Conservation (phyloP, 208 protist genomes). For the Trichomonas tenax region DNA sequence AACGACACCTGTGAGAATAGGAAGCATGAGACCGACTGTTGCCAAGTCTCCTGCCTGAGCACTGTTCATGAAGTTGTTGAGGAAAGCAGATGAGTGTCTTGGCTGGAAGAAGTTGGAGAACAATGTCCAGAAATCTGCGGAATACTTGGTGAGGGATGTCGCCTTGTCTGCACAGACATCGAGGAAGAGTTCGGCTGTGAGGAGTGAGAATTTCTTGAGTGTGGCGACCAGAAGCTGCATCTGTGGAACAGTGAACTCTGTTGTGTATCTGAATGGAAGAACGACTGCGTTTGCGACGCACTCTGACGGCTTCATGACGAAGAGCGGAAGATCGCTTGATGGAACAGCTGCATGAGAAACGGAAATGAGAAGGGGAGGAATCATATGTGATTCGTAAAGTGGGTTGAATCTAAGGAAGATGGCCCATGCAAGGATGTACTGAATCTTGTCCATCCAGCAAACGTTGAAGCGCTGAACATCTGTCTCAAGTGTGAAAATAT, state of each 20-base stretch:
- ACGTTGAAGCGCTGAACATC: background rate
- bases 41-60: background rate
- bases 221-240: background rate
- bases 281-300: background rate
- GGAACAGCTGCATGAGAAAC: background rate
- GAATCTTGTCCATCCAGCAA: background rate
- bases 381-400: background rate
- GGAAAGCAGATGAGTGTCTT: background rate
- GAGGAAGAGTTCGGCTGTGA: background rate
- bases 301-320: background rate
- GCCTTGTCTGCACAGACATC: background rate
- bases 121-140: background rate
- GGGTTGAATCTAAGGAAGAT: background rate
- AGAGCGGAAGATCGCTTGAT: background rate
- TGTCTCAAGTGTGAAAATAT: background rate
- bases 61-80: background rate
- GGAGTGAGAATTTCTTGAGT: background rate
- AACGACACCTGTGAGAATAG: background rate
- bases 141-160: background rate
- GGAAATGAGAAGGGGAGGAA: background rate
- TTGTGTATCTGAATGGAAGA: background rate
- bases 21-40: background rate
- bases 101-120: slow-evolving; percentile 13
- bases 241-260: background rate
- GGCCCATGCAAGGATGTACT: background rate